Conservation (phyloP, 257 asterid genomes). For the Nicotiana tomentosiformis region DNA sequence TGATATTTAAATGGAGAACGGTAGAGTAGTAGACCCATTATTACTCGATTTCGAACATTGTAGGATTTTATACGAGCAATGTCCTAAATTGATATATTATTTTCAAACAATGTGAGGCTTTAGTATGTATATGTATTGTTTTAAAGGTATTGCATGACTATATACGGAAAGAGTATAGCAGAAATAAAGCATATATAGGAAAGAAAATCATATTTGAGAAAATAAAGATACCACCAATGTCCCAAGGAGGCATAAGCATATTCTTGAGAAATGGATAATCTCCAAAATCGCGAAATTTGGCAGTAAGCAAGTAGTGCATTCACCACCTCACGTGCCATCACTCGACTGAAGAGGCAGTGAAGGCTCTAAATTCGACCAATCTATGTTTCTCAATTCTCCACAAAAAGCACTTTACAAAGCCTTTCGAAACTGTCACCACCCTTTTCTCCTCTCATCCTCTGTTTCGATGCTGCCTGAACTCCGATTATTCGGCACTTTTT, state of each 20-base stretch:
- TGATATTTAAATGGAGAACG: too few species aligned
- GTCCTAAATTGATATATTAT: too few species aligned
- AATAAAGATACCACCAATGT: background rate
- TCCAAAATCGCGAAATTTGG: background rate
- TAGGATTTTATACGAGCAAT: too few species aligned
- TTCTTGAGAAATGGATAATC: background rate
- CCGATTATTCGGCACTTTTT: slow-evolving; percentile 1
- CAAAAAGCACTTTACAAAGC: background rate
- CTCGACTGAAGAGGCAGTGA: background rate
- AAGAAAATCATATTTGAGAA: too few species aligned
- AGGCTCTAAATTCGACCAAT: background rate
- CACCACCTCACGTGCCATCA: slow-evolving; percentile 9
- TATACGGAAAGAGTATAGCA: too few species aligned
- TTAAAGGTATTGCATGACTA: too few species aligned
- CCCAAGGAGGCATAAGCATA: background rate
- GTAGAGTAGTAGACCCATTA: too few species aligned
- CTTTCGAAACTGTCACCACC: slow-evolving; percentile 11
- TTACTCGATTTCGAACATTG: too few species aligned
- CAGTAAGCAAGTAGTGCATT: background rate
- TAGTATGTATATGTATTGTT: too few species aligned
- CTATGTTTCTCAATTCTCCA: slow-evolving; percentile 8
- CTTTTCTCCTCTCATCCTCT: background rate
- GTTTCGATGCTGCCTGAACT: slow-evolving; percentile 32
- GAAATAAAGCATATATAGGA: too few species aligned
- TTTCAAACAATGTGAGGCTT: too few species aligned